Conservation (phyloP, 2,329 filamentous ascomycete genomes). For the Byssoonygena ceratinophila region DNA sequence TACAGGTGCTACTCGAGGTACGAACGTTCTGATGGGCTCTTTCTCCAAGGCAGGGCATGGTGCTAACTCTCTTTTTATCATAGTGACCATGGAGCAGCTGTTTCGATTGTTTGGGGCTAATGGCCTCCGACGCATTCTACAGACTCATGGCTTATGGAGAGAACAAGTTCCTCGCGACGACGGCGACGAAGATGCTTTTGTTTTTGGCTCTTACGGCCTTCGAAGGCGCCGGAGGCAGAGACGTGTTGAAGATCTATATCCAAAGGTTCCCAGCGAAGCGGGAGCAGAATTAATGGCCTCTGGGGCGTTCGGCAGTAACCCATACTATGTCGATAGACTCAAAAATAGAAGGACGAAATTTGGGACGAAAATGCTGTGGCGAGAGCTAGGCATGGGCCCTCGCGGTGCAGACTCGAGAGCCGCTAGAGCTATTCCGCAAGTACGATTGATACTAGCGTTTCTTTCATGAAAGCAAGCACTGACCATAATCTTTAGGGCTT, state of each 20-base stretch:
- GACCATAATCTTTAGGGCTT: conserved; percentile 45
- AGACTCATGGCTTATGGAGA: conserved; percentile 26
- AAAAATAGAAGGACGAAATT: conserved; percentile 51
- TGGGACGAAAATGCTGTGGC: conserved; percentile 61
- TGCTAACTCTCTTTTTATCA: neutral
- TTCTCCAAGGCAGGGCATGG: neutral
- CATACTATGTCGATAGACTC: conserved; percentile 42
- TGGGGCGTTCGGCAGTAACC: conserved; percentile 65
- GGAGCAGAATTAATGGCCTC: conserved; percentile 71
- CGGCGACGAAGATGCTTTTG: conserved; percentile 21
- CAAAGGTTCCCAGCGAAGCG: conserved; percentile 71
- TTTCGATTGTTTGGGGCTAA: conserved; percentile 45
- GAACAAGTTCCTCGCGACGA: conserved; percentile 5
- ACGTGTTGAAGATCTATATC: conserved; percentile 48
- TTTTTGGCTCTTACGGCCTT: conserved; percentile 21
- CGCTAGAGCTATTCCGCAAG: conserved; percentile 61
- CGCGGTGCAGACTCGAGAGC: conserved; percentile 48
- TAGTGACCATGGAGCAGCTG: conserved; percentile 37
- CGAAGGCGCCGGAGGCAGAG: conserved; percentile 40
- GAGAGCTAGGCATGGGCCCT: conserved; percentile 64
- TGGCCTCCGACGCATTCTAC: conserved; percentile 45
- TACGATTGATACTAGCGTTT: conserved; percentile 27
- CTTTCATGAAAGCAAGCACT: neutral
- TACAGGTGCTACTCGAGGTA: conserved; percentile 21
- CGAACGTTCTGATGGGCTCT: neutral